Base-by-base conservation (phyloP, 2,329 filamentous ascomycete genomes). In the Ophiocordyceps australis region DNA sequence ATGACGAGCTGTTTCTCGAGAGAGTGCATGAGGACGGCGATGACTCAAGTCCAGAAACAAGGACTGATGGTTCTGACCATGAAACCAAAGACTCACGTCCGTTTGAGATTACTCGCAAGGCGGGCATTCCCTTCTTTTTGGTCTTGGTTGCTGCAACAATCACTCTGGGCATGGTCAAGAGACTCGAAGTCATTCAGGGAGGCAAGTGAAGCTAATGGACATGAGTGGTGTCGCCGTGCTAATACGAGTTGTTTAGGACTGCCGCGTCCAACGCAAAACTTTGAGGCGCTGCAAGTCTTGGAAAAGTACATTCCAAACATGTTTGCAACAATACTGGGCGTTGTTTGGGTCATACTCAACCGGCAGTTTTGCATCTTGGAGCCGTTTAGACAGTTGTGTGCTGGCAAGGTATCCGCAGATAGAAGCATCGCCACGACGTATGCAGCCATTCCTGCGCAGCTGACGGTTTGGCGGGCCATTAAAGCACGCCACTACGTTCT, bases 291-390 rank as follows among this genome's bases (percentile, higher is more conserved):
- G 0, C 49, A 55, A 4, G 20, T 59, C 0, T 17, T 60, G 0
- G 48, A 55, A 7, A 58, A 52, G 6, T 71, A 69, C 25, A 40
- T 71, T 0, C 67, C 67, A 0, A 70, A 63, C 0, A 47, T 54
- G 0, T 45, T 72, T 4, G 59, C 65, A 0, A 72, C 67, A 0
- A 27, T 70, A 0, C 46, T 71, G 0, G 68, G 74, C 19, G 66
- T 68, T 0, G 50, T 64, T 2, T 69, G 67, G 59, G 42, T 67
- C 0, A 36, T 71, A 0, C 29, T 74, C 0, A 72, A 67, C 22
- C 50, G 67, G 0, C 28, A 62, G 0, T 34, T 69, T 0, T 70
- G 63, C 21, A 37, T 69, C 7, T 32, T 74, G 0, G 59, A 68
- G 17, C 68, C 68, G 0, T 59, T 68, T 12, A 49, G 61, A 3